A percentile compares a stretch with the other conserved stretches of the same genome.
Evolutionary conservation across 2,329 filamentous ascomycete genomes (phyloP).

Genomic region (Hymenoscyphus infarciens): DNA sequence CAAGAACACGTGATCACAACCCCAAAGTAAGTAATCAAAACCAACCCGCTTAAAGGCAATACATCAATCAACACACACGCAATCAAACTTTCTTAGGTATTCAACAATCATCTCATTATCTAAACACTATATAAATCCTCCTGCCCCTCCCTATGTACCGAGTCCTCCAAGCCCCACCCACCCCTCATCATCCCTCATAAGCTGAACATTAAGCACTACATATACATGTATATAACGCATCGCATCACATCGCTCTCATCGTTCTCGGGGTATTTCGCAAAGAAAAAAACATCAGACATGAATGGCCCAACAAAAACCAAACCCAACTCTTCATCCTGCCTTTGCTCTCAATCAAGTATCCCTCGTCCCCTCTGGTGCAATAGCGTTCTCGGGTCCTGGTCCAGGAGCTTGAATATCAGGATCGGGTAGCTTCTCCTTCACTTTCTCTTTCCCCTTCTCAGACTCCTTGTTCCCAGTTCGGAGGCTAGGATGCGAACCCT

Average conservation of each 20-base stretch:
- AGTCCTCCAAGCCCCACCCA: neutral
- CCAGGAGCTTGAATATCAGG: constrained; percentile 23
- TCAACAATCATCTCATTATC: no score
- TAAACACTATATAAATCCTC: no score
- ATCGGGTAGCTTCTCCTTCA: constrained; percentile 8
- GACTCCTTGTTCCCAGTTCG: neutral
- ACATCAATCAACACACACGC: no score
- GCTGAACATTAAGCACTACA: neutral
- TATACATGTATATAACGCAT: neutral
- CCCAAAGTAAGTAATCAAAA: no score
- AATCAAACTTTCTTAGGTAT: no score
- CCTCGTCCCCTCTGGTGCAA: constrained; percentile 26
- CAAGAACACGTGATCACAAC: no score
- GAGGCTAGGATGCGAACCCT: neutral
- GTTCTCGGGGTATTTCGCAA: neutral
- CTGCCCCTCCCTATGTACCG: no score
- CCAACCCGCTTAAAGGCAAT: no score
- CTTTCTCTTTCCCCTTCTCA: neutral
- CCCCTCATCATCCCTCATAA: neutral
- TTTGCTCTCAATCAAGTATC: neutral
- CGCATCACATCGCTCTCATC: neutral
- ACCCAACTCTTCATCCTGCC: neutral
- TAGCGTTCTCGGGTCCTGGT: constrained; percentile 27
- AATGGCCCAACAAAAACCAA: neutral
- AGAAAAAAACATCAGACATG: neutral